These are phyloP conservation scores for Pisolithus marmoratus DNA, from an alignment of 768 basidiomycete genomes.

Conservation along the genomic window DNA sequence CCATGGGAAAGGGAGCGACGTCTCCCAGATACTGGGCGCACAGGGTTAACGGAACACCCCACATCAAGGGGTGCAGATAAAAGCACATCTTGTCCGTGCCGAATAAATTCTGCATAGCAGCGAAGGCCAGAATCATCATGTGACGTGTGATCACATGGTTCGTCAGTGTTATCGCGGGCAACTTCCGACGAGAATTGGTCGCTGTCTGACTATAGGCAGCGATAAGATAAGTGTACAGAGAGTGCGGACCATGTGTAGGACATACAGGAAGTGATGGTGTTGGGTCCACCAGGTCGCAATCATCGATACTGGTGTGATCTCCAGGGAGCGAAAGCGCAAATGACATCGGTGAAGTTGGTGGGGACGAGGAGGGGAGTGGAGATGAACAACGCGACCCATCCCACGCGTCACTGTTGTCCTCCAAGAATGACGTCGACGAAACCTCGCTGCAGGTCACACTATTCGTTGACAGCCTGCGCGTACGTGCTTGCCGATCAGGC, in stretches of 20 bases:
- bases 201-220: not conserved
- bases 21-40: no score
- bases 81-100: no score
- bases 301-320: constrained; percentile 3
- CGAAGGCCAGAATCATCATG: constrained; percentile 5
- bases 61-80: no score
- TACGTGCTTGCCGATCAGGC: constrained; percentile 1
- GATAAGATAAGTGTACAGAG: constrained; percentile 1
- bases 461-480: constrained; percentile 1
- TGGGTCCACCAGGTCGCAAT: constrained; percentile 5
- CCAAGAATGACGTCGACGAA: not conserved
- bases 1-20: no score
- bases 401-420: constrained; percentile 13
- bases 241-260: constrained; percentile 13
- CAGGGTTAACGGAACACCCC: no score
- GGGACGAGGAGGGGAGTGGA: constrained; percentile 37
- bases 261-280: constrained; percentile 25
- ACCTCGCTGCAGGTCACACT: not conserved
- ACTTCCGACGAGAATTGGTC: not conserved
- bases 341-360: constrained; percentile 39
- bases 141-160: constrained; percentile 1
- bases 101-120: not conserved
- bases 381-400: constrained; percentile 17
- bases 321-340: constrained; percentile 30
- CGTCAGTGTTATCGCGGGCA: not conserved